A percentile compares a stretch with the other conserved stretches of the same genome.
Conservation (phyloP, 768 basidiomycete species). For the Leucocoprinus leucothites region DNA sequence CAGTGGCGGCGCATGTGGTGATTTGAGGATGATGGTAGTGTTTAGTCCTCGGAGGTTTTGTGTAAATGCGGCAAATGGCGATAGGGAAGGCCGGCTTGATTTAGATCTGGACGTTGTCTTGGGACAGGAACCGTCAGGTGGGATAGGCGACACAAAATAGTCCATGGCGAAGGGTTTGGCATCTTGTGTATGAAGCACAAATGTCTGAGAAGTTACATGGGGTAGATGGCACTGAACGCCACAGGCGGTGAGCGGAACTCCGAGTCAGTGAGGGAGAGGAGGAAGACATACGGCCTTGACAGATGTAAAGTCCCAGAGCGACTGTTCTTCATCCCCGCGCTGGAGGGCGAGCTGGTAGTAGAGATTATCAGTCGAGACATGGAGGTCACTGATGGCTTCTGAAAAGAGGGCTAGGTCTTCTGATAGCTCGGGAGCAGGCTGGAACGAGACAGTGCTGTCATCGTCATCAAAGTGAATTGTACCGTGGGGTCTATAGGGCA, state of each 20-base stretch:
- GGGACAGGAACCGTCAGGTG: conserved; percentile 69
- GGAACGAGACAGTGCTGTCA: conserved; percentile 28
- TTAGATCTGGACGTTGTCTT: conserved; percentile 21
- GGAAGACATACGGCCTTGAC: conserved; percentile 52
- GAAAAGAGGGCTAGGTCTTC: conserved; percentile 47
- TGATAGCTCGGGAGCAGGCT: conserved; percentile 37
- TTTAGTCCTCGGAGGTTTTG: conserved; percentile 33
- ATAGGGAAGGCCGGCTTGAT: conserved; percentile 15
- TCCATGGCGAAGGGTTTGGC: conserved; percentile 62
- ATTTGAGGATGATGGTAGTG: conserved; percentile 47
- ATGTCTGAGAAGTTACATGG: conserved; percentile 47
- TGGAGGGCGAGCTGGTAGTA: conserved; percentile 75
- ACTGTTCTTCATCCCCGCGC: conserved; percentile 37
- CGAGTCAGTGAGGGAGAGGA: conserved; percentile 12
- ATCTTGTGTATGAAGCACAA: conserved; percentile 50
- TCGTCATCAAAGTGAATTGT: conserved; percentile 31
- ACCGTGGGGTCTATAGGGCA: conserved; percentile 43
- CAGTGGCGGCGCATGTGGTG: conserved; percentile 54
- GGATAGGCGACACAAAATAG: conserved; percentile 66
- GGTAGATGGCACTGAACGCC: conserved; percentile 62
- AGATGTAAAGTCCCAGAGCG: conserved; percentile 55
- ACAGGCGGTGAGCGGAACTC: conserved; percentile 7
- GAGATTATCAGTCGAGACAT: conserved; percentile 25
- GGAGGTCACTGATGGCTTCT: conserved; percentile 29
- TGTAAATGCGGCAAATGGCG: conserved; percentile 21